A percentile compares a stretch with the other conserved stretches of the same genome.
phyloP scores from a whole-genome alignment of 2,329 filamentous ascomycete genomes.

The Gliomastix tumulicola region DNA sequence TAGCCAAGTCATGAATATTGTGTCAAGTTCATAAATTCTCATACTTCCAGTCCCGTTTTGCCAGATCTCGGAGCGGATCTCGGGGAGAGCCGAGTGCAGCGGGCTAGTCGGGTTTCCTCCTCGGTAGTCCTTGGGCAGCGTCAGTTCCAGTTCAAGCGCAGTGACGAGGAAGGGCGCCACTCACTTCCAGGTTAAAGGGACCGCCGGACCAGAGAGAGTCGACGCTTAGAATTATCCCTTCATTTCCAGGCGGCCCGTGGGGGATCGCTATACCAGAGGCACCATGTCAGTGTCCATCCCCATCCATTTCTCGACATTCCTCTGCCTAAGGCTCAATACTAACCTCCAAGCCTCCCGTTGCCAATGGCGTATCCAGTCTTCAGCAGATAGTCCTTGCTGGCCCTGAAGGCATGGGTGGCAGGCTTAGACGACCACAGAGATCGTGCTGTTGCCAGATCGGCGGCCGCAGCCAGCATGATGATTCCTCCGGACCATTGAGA shows the following conservation, averaged over 20 bases:
- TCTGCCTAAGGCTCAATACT: too few relatives aligned
- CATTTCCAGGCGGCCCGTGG: conserved; percentile 6
- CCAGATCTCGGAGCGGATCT: conserved; percentile 9
- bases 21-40: background rate
- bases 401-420: conserved; percentile 2
- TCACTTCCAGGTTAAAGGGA: conserved; percentile 8
- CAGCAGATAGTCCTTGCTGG: conserved; percentile 6
- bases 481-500: too few relatives aligned
- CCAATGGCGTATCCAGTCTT: conserved; percentile 10
- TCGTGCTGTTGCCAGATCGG: conserved; percentile 2
- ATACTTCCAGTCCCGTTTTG: conserved; percentile 8
- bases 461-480: too few relatives aligned
- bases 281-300: background rate
- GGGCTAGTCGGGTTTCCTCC: conserved; percentile 8
- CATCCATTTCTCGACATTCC: background rate
- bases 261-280: conserved; percentile 7
- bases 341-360: conserved; percentile 11
- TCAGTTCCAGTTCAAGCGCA: background rate
- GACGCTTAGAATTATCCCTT: conserved; percentile 7
- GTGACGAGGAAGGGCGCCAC: background rate
- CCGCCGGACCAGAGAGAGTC: conserved; percentile 12
- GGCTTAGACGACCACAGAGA: conserved; percentile 7
- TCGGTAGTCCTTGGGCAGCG: conserved; percentile 6
- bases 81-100: conserved; percentile 6
- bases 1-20: background rate